Evolutionary conservation across 768 basidiomycete species (phyloP), one percentile per base, ranked within the genome.

Genomic region (Galerina marginata): DNA sequence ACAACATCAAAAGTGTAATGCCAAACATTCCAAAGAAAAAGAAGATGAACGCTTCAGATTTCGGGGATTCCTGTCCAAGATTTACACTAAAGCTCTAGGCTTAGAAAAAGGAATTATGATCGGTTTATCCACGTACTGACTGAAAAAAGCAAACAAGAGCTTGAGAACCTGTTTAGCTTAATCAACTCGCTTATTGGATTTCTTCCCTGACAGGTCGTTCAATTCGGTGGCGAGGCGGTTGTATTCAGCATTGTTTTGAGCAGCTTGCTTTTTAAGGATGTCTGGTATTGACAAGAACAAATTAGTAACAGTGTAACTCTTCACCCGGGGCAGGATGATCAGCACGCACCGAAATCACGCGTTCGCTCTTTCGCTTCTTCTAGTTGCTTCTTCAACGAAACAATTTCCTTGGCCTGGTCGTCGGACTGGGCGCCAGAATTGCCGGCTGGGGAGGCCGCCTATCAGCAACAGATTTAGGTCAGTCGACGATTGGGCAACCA

Each of bases 221-320:
- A 87, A 86, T 73, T 88, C 85, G 4, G 86, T 89, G 1, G 92
- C 90, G 55, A 96, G 84, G 55, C 93, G 82, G 76, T 94, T 89
- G 67, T 91, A 95, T 70, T 95, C 92, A 23, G 79, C 81, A 4
- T 86, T 88, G 64, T 95, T 92, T 66, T 91, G 89, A 0, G 79
- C 72, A 0, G 92, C 90, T 72, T 95, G 93, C 74, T 88, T 90
- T 80, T 93, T 93, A 56, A 95, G 73, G 16, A 88, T 90, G 16
- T 87, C 92, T 93, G 29, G 3, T 29, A 20, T 26, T n/a, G 6
- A 44, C 15, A 40, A 39, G 36, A 40, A 33, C n/a, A 43, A 20
- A 36, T 51, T 45, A 16, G 9, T 36, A 2, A 59, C 38, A 36
- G 45, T 26, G 9, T 37, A 16, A 14, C 57, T 45, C 42, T 42